Evolutionary conservation across 495 filamentous ascomycete genomes (phyloP).

Genomic region (Penicillium macrosclerotiorum): DNA sequence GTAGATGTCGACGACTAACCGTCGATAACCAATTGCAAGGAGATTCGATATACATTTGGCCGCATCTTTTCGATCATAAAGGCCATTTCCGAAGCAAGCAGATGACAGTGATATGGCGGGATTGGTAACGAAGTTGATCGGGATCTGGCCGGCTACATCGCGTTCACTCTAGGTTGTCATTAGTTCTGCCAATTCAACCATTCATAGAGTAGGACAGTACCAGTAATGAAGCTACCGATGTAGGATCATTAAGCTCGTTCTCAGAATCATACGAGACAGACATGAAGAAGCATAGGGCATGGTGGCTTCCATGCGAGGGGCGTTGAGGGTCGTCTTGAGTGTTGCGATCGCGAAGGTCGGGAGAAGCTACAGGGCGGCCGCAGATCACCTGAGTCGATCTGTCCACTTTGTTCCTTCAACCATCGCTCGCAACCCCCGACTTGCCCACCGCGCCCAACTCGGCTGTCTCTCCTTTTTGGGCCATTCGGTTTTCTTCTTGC

Average conservation of each 20-base stretch:
- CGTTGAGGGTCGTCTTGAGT: background rate
- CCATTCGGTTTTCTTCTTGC: background rate
- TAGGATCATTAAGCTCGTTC: constrained; percentile 31
- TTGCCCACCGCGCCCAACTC: constrained; percentile 9
- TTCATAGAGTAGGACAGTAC: constrained; percentile 12
- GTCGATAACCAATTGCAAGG: constrained; percentile 55
- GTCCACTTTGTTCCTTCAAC: constrained; percentile 29
- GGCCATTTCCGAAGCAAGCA: constrained; percentile 56
- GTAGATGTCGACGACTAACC: constrained; percentile 61
- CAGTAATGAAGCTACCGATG: constrained; percentile 36
- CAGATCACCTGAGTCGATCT: constrained; percentile 37
- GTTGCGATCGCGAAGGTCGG: background rate
- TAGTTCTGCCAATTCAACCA: background rate
- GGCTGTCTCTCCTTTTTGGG: background rate
- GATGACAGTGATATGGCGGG: constrained; percentile 53
- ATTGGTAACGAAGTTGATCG: constrained; percentile 59
- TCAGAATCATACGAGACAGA: constrained; percentile 34
- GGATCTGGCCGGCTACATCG: constrained; percentile 57
- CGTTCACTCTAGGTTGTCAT: constrained; percentile 51
- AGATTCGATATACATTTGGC: constrained; percentile 60
- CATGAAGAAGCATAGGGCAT: constrained; percentile 25
- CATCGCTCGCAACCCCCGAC: constrained; percentile 11
- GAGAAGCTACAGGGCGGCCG: constrained; percentile 13
- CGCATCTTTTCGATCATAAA: constrained; percentile 46
- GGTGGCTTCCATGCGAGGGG: background rate